Conservation (phyloP, 305 asterid species). For the Stenogyne calaminthoides region DNA sequence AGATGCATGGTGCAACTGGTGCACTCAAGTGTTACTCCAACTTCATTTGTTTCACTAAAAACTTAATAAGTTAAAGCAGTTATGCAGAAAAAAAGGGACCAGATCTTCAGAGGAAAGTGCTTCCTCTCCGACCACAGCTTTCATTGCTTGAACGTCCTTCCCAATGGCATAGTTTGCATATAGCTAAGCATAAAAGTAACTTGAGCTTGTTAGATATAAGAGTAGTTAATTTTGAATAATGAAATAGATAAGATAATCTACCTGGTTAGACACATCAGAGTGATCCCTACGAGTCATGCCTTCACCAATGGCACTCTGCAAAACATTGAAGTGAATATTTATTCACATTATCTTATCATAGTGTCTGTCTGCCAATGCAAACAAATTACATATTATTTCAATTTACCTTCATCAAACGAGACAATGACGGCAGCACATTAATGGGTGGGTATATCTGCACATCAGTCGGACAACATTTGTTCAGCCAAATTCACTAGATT, state of each 20-base stretch:
- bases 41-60: no score
- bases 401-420: slow-evolving; percentile 73
- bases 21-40: no score
- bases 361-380: no score
- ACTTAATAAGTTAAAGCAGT: not conserved
- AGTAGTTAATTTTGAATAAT: not conserved
- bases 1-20: no score
- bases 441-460: slow-evolving; percentile 85
- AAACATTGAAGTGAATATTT: slow-evolving; percentile 5
- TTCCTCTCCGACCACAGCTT: slow-evolving; percentile 95
- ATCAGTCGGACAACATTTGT: slow-evolving; percentile 13
- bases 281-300: slow-evolving; percentile 99
- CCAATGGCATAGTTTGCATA: slow-evolving; percentile 90
- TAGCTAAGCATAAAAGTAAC: slow-evolving; percentile 39
- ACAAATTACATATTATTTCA: no score
- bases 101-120: slow-evolving; percentile 88
- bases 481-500: slow-evolving; percentile 11
- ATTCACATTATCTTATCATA: no score
- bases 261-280: slow-evolving; percentile 98
- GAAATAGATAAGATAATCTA: slow-evolving; percentile 18
- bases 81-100: slow-evolving; percentile 32
- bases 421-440: slow-evolving; percentile 82
- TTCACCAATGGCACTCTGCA: slow-evolving; percentile 98
- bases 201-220: not conserved
- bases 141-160: slow-evolving; percentile 91